phyloP scores from a whole-genome alignment of 108 stramenopile species.

The Skeletonema grethae region DNA sequence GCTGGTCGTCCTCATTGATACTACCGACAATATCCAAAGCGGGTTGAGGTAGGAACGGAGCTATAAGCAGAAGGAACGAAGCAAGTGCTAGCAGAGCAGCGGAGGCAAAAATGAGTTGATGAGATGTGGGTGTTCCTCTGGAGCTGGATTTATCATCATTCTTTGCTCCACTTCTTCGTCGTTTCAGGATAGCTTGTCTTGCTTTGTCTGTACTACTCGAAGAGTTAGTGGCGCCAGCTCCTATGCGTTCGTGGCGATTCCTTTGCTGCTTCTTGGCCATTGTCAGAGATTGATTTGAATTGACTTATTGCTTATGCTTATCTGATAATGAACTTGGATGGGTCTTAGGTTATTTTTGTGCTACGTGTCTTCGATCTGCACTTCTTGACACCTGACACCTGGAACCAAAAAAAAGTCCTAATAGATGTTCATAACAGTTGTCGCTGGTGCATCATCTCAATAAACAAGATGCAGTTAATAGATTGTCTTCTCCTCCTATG shows the following conservation, averaged over 20 bases:
- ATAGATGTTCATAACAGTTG: background rate
- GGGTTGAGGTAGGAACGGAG: background rate
- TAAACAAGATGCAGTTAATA: background rate
- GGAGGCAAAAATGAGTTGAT: background rate
- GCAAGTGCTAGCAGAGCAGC: background rate
- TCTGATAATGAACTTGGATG: too few species aligned
- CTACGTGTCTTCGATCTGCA: too few species aligned
- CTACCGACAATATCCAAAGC: background rate
- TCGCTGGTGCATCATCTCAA: background rate
- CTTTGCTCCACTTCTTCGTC: background rate
- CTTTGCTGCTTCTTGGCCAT: conserved; percentile 16
- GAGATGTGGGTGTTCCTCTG: background rate
- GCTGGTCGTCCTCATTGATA: conserved; percentile 10
- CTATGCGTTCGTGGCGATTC: background rate
- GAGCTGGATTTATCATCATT: background rate
- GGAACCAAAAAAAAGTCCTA: too few species aligned
- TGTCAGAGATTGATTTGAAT: background rate
- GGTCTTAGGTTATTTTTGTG: too few species aligned
- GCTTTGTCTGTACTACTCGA: background rate
- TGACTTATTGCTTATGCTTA: too few species aligned
- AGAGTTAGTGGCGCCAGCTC: conserved; percentile 1
- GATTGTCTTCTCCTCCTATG: background rate
- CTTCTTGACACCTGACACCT: too few species aligned
- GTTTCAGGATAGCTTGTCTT: background rate
- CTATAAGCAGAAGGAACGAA: conserved; percentile 7